Evolutionary conservation across 805 yeast genomes (phyloP), one percentile per base, ranked within the genome.

Genomic region (Saccharomycopsis malanga): DNA sequence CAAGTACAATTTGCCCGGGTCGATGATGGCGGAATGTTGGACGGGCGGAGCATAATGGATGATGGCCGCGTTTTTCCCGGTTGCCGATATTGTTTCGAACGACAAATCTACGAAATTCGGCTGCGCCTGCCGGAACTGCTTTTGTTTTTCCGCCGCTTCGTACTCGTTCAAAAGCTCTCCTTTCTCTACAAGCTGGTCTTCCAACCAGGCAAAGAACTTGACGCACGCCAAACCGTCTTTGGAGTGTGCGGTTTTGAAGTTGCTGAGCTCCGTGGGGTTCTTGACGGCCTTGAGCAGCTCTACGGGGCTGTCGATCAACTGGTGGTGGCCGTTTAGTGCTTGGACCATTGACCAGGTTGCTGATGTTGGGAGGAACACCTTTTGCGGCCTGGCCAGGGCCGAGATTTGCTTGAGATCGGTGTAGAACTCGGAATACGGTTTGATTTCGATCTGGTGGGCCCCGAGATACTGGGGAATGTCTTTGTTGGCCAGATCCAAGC

Each of bases 171-270:
- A 60, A 45, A 71, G 53, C n/a, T 63, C 58, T 21, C 66, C 68
- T 32, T 64, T 58, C 42, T 57, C 57, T 32, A 64, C 59, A 27
- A 86, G 60, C 52, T 77, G 72, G 42, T 75, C 66, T 54, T 87
- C 87, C 22, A 91, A 66, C 97, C 98, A 93, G 0, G 95, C 76
- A 52, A 85, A 74, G 54, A 80, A 87, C 49, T 83, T 73, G 21
- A 78, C 72, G 25, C 87, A 67, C 0, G 93, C 88, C 35, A 82
- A 71, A 2, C 94, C 93, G 63, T 94, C 98, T 57, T 82, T 83
- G 44, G 76, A 66, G 60, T 93, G 98, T 0, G 96, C 93, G 4
- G 66, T 62, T 53, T 71, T 76, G 27, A 87, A 83, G 44, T 91
- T 91, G 40, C 67, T 62, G 17, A 87, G 69, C 62, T 93, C 98